Evolutionary conservation across 2,329 filamentous ascomycete genomes (phyloP).

Genomic region (Leptographium lundbergii): DNA sequence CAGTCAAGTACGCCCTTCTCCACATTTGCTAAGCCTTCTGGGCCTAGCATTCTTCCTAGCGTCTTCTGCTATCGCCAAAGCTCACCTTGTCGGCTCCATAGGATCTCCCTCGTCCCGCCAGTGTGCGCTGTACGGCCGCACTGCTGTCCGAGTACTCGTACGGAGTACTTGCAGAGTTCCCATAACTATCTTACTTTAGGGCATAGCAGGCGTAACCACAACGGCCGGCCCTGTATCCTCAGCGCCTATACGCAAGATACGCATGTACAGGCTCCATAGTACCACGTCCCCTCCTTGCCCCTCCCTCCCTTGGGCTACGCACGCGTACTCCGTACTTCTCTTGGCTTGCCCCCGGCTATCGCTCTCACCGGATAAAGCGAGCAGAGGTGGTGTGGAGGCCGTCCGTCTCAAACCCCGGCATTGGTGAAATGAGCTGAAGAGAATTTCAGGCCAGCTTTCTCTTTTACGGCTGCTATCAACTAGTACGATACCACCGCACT

Average conservation of each 20-base stretch:
- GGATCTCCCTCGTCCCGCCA: background rate
- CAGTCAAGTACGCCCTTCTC: background rate
- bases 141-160: no score
- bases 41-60: background rate
- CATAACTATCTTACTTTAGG: no score
- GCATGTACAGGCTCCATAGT: no score
- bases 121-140: background rate
- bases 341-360: background rate
- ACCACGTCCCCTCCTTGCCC: no score
- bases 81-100: background rate
- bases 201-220: background rate
- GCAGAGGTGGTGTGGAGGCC: background rate
- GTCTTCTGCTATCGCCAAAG: background rate
- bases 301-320: background rate
- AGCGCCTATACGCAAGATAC: no score
- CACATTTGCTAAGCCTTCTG: background rate
- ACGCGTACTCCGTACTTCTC: no score
- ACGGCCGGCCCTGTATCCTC: background rate
- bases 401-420: background rate
- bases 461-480: background rate
- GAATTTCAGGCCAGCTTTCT: background rate
- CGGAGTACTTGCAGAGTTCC: no score
- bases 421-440: constrained; percentile 1
- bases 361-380: background rate
- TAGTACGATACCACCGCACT: background rate